Evolutionary conservation across 1,139 yeast genomes (phyloP).

Genomic region (Hansenula anomala): DNA sequence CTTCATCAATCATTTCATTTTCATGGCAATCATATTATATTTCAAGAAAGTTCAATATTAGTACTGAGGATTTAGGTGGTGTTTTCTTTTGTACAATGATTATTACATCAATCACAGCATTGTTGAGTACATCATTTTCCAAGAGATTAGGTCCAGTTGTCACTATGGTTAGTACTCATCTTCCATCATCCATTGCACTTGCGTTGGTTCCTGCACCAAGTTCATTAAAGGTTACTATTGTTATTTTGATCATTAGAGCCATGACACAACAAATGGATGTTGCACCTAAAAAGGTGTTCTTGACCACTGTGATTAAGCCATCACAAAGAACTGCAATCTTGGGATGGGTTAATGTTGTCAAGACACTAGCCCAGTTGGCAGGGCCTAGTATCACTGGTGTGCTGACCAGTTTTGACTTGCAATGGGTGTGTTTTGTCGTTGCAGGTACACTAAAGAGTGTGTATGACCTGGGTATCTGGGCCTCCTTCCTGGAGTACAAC

Average conservation of each 20-base stretch:
- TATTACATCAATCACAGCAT: conserved; percentile 37
- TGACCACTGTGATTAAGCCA: conserved; percentile 61
- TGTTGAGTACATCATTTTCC: conserved; percentile 36
- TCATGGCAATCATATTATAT: conserved; percentile 73
- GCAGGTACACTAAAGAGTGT: conserved; percentile 34
- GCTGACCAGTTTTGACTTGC: conserved; percentile 46
- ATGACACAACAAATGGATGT: conserved; percentile 70
- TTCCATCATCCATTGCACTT: conserved; percentile 35
- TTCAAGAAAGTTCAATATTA: conserved; percentile 25
- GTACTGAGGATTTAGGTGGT: conserved; percentile 29
- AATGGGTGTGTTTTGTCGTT: conserved; percentile 58
- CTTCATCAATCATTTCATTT: conserved; percentile 38
- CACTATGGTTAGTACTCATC: conserved; percentile 40
- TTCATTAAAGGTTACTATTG: conserved; percentile 23
- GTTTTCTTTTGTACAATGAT: conserved; percentile 51
- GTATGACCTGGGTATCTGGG: conserved; percentile 34
- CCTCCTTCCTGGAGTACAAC: conserved; percentile 18
- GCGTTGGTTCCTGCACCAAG: conserved; percentile 38
- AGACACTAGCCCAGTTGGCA: conserved; percentile 73
- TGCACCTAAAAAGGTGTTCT: conserved; percentile 75
- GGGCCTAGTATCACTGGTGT: conserved; percentile 79
- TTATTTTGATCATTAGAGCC: conserved; percentile 22
- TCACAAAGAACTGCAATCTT: conserved; percentile 69
- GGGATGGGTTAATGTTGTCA: conserved; percentile 80
- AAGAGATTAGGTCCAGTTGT: conserved; percentile 38